phyloP scores from a whole-genome alignment of 2,329 filamentous ascomycete species.

The Acrodontium crateriforme region DNA sequence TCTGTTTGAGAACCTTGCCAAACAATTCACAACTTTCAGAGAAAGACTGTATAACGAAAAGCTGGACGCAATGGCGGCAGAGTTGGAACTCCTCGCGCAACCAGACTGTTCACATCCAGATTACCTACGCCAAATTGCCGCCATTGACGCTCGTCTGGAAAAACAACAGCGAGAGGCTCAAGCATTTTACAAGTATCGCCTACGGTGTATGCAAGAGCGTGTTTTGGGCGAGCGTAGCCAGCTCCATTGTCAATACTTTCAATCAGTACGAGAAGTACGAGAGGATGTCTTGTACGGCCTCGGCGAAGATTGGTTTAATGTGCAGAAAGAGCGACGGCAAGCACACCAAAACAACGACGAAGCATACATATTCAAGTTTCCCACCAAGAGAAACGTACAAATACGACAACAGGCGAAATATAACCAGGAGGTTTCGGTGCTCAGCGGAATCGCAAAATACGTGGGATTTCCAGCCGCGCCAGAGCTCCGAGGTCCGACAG shows the following conservation, averaged over 20 bases:
- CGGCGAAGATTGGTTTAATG: constrained; percentile 82
- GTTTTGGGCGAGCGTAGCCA: constrained; percentile 73
- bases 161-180: constrained; percentile 67
- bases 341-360: constrained; percentile 64
- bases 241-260: constrained; percentile 80
- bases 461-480: constrained; percentile 95
- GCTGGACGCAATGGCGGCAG: constrained; percentile 62
- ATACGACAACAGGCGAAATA: constrained; percentile 78
- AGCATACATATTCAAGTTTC: constrained; percentile 71
- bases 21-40: constrained; percentile 74
- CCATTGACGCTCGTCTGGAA: constrained; percentile 67
- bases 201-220: constrained; percentile 57
- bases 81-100: constrained; percentile 46
- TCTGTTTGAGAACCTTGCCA: constrained; percentile 58
- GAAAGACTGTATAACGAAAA: constrained; percentile 83
- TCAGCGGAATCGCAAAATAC: constrained; percentile 86
- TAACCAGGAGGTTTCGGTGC: constrained; percentile 83
- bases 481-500: constrained; percentile 57
- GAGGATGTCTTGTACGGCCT: constrained; percentile 68
- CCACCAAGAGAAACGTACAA: constrained; percentile 61
- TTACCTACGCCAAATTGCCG: constrained; percentile 78
- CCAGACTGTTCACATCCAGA: constrained; percentile 66
- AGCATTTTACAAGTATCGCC: constrained; percentile 57
- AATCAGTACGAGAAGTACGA: constrained; percentile 68
- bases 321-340: constrained; percentile 76